phyloP scores from a whole-genome alignment of 129 eudicot genomes.

The Flaveria trinervia region DNA sequence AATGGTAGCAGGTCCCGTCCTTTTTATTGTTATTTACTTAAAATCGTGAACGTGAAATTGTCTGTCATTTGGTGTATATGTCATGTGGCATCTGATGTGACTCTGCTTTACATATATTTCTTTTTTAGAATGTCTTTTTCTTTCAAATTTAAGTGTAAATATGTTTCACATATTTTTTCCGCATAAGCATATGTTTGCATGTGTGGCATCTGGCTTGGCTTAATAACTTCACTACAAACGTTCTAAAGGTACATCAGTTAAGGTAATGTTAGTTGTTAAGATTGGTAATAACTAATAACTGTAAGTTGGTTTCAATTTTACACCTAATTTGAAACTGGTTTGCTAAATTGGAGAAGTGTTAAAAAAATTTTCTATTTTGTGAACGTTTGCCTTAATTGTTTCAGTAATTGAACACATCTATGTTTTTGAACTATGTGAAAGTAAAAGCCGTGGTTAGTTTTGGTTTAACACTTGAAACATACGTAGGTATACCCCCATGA shows the following conservation, averaged over 20 bases:
- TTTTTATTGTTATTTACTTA: neutral
- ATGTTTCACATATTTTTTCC: neutral
- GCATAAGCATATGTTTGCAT: neutral
- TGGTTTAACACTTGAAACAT: neutral
- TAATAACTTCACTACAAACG: neutral
- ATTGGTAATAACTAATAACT: neutral
- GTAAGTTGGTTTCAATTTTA: neutral
- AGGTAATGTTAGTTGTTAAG: neutral
- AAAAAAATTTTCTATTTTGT: neutral
- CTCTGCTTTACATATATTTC: neutral
- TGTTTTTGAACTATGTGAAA: neutral
- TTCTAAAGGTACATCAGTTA: neutral
- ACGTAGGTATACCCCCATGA: conserved; percentile 54
- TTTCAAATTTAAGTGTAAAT: neutral
- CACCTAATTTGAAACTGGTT: neutral
- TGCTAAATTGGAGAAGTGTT: neutral
- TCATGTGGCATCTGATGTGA: neutral
- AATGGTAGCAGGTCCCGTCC: neutral
- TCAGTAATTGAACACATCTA: neutral
- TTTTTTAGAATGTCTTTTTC: neutral
- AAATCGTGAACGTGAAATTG: neutral
- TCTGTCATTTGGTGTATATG: conserved; percentile 1
- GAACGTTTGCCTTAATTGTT: neutral
- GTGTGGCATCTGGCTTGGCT: neutral
- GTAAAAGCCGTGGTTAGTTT: neutral